Evolutionary conservation across 208 protist species (phyloP).

Genomic region (Porcisia hertigi): DNA sequence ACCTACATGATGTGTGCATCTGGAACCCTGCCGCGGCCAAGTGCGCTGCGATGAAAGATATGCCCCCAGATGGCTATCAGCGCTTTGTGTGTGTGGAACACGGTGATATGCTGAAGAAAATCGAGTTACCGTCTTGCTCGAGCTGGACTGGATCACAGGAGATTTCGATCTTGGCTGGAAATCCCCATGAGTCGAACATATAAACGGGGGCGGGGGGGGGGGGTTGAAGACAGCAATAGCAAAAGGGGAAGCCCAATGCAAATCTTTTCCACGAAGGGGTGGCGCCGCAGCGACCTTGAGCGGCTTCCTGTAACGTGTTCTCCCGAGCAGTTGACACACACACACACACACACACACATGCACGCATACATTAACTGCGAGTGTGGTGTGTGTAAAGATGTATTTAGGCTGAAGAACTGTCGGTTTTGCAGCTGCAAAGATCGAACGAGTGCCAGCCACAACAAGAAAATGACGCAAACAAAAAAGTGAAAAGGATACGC

Average conservation of each 20-base stretch:
- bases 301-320: neutral
- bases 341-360: neutral
- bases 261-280: neutral
- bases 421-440: too few species aligned
- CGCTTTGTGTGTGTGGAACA: constrained; percentile 89
- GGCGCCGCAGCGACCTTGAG: neutral
- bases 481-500: too few species aligned
- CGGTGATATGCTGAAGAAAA: constrained; percentile 67
- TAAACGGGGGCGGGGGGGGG: neutral
- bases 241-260: neutral
- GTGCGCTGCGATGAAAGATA: constrained; percentile 66
- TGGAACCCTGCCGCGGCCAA: constrained; percentile 90
- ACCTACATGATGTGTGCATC: constrained; percentile 76
- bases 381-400: too few species aligned
- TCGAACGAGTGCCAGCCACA: too few species aligned
- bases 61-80: constrained; percentile 76
- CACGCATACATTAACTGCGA: neutral
- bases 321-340: neutral
- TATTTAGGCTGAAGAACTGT: too few species aligned
- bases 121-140: constrained; percentile 60
- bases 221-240: neutral
- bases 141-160: constrained; percentile 64
- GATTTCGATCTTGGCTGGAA: constrained; percentile 38
- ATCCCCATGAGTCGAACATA: constrained; percentile 44
- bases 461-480: too few species aligned